phyloP scores from a whole-genome alignment of 2,329 filamentous ascomycete species.

The Aspergillus aculeatinus region DNA sequence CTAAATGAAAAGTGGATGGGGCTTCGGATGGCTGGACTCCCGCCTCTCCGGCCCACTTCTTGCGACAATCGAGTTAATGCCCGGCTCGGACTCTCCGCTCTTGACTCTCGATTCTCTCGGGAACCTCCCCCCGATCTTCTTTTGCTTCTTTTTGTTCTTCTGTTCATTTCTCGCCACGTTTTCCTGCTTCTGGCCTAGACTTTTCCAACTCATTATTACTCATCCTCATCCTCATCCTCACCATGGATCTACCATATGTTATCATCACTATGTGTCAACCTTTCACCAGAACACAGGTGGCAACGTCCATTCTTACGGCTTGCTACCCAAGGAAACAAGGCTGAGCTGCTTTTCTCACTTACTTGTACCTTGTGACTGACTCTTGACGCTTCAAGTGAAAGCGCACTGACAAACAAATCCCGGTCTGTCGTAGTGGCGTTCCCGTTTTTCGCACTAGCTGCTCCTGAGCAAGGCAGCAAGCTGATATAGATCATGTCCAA shows the following conservation, averaged over 20 bases:
- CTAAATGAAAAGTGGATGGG: constrained; percentile 5
- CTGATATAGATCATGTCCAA: background rate
- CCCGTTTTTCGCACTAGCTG: background rate
- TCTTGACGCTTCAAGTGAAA: background rate
- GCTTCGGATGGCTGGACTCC: constrained; percentile 18
- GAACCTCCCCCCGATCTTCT: background rate
- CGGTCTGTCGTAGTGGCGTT: background rate
- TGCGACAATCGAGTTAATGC: background rate
- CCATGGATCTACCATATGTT: background rate
- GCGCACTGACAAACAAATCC: background rate
- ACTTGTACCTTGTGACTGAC: background rate
- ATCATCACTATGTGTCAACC: background rate
- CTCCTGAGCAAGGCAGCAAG: background rate
- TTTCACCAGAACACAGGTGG: background rate
- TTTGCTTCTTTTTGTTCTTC: background rate
- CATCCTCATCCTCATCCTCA: background rate
- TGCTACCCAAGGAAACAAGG: background rate
- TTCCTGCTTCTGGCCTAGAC: background rate
- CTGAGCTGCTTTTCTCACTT: background rate
- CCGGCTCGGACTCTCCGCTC: background rate
- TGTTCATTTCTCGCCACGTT: constrained; percentile 4
- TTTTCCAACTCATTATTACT: no score
- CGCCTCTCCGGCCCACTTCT: constrained; percentile 15
- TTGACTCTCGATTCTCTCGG: background rate
- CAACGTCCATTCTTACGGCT: background rate